A percentile compares a stretch with the other conserved stretches of the same genome.
Conservation (phyloP, 2,329 filamentous ascomycete species). For the Lecanicillium sp. region DNA sequence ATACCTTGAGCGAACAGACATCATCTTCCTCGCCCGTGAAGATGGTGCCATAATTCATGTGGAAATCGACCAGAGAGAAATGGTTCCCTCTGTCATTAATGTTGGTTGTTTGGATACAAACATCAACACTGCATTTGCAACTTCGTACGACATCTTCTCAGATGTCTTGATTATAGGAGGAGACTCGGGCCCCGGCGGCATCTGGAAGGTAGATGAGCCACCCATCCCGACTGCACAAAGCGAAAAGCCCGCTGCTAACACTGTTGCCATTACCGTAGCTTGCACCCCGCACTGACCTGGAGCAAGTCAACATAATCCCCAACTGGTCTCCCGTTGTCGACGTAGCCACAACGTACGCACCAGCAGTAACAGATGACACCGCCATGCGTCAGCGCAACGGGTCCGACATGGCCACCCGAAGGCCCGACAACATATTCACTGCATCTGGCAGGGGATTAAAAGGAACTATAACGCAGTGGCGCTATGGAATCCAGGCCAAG, state of each 20-base stretch:
- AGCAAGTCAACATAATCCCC: constrained; percentile 44
- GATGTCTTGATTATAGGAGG: constrained; percentile 80
- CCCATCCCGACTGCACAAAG: constrained; percentile 9
- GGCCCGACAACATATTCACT: constrained; percentile 54
- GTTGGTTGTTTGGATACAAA: constrained; percentile 64
- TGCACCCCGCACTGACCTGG: constrained; percentile 46
- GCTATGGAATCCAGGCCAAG: constrained; percentile 63
- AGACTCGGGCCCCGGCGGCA: constrained; percentile 67
- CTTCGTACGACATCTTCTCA: constrained; percentile 58
- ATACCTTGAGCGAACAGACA: constrained; percentile 62
- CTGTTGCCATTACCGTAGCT: constrained; percentile 32
- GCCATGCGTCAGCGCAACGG: constrained; percentile 17
- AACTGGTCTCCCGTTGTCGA: constrained; percentile 60
- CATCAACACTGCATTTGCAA: constrained; percentile 77
- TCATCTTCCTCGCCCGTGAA: constrained; percentile 80
- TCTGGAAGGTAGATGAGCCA: constrained; percentile 58
- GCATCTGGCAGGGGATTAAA: constrained; percentile 58
- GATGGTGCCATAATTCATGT: constrained; percentile 75
- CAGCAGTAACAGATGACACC: constrained; percentile 16
- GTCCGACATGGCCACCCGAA: constrained; percentile 23
- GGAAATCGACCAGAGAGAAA: constrained; percentile 55
- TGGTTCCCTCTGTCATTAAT: constrained; percentile 48
- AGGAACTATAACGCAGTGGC: constrained; percentile 62
- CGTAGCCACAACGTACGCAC: constrained; percentile 31
- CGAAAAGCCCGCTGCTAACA: constrained; percentile 3